Base-by-base conservation (phyloP, 2,329 filamentous ascomycete genomes). In the Chrysoporthe puriensis region DNA sequence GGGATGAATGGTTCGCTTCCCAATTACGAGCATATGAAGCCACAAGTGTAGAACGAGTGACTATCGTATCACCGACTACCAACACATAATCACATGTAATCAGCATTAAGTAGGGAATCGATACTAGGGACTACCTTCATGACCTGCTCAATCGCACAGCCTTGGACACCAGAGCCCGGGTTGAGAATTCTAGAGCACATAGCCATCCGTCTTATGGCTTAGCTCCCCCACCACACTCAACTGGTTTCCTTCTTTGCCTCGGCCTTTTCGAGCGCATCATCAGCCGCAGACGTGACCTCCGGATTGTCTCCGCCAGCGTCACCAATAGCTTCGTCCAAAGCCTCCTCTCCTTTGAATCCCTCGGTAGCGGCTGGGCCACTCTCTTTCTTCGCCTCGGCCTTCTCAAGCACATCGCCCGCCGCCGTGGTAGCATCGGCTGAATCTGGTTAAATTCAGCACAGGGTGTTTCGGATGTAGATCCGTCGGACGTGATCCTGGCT, bases 351-450 rank as follows among this genome's bases (percentile, higher is more conserved):
- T 43, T 63, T 63, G 43, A 69, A 43, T 5, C 67, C 67, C 4
- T 66, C 67, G 16, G 46, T 59, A 0, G 63, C 60, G 43, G 63
- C 52, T 14, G 40, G 63, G 11, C 63, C 63, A 34, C 40, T 66
- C 44, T 69, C 67, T 26, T 69, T 69, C 59, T 64, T 69, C 0
- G 59, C 67, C 50, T 69, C 67, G 2, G 63, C 67, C 40, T 69
- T 59, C n/a, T 69, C 67, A n/a, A 66, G 67, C 14, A 63, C 57
- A 21, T 69, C 67, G 1, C 50, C 60, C n/a, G 36, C 63, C n/a
- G 54, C 46, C n/a, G 59, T 69, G 16, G 63, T 69, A 21, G 60
- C 52, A 32, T 66, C 13, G 3, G 67, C 18, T 1, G 63, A 40
- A 18, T 69, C 67, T 69, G 7, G 11, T 46, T 21, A 3, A 4